Conservation (phyloP, 768 basidiomycete species). For the Fibroporia radiculosa region DNA sequence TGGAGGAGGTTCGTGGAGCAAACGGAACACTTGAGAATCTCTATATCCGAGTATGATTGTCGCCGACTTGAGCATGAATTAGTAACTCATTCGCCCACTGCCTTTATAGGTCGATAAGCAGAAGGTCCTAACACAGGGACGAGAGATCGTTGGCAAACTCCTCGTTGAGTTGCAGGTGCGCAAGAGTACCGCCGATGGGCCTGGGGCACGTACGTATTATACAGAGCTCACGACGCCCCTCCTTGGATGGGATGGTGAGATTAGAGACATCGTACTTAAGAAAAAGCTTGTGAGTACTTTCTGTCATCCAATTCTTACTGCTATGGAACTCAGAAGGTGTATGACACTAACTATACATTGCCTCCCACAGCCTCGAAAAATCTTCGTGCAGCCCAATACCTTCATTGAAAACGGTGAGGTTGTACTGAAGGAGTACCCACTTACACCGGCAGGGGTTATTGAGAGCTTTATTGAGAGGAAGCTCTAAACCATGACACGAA, state of each 20-base stretch:
- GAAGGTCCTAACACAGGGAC: slow-evolving; percentile 57
- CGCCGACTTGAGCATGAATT: background rate
- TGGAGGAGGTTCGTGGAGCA: slow-evolving; percentile 59
- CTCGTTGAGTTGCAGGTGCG: slow-evolving; percentile 76
- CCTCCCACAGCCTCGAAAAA: slow-evolving; percentile 60
- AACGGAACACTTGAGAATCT: slow-evolving; percentile 57
- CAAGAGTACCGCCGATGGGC: slow-evolving; percentile 79
- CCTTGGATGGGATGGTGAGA: slow-evolving; percentile 63
- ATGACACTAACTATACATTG: background rate
- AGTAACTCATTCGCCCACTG: background rate
- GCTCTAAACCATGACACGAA: too few relatives aligned
- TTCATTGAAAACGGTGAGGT: slow-evolving; percentile 60
- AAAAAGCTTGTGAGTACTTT: slow-evolving; percentile 61
- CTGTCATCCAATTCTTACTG: background rate
- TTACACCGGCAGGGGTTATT: slow-evolving; percentile 66
- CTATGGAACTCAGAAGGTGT: background rate
- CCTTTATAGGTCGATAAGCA: slow-evolving; percentile 57
- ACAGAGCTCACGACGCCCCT: slow-evolving; percentile 70
- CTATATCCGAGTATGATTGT: slow-evolving; percentile 50
- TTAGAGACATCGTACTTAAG: slow-evolving; percentile 67
- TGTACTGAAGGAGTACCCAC: slow-evolving; percentile 70
- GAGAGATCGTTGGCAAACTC: slow-evolving; percentile 61
- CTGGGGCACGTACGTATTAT: slow-evolving; percentile 74
- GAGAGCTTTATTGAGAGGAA: slow-evolving; percentile 75
- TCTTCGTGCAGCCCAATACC: slow-evolving; percentile 82